Base-by-base conservation (phyloP, 208 protist genomes). In the Crithidia bombi region DNA sequence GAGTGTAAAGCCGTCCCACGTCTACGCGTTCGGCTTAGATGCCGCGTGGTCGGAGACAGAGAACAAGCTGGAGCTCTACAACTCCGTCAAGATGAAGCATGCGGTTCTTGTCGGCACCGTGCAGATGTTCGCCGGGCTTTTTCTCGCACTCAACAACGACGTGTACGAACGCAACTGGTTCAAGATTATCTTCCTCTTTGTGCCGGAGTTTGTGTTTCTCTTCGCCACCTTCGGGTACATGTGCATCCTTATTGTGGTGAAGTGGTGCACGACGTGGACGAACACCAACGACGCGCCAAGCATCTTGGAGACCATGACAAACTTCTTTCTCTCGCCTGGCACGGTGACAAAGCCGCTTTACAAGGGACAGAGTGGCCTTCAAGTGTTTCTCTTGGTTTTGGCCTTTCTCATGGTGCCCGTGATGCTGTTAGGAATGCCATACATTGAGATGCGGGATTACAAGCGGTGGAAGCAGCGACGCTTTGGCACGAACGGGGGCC, bases 11-110 rank as follows among this genome's bases (percentile, higher is more conserved):
- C 86, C 86, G 17, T 21, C 65, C 9, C 73, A 73, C 75, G 71
- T 83, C 25, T 88, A 87, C 50, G 73, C 81, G 14, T 72, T 97
- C 64, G 93, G 95, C 28, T 64, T 98, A 26, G 94, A 98, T 68
- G 82, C 86, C 17, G 87, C 86, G 33, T 98, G 95, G 95, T 77
- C 81, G 7, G 95, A 94, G 64, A 87, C 96, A 33, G 86, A 97
- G 17, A 99, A 99, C 78, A 96, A 98, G 69, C 82, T 99, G 19
- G 89, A 93, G 33, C 98, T 98, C 77, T 96, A 97, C 78, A 99
- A 99, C 90, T 98, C 95, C 19, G 87, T 99, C 66, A 99, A 99
- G 83, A 99, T 99, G 98, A 99, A 99, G 82, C 83, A 98, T 43
- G 93, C 98, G 35, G 91, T 99, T 32, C 88, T 99, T 38, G 83